Evolutionary conservation across 805 yeast species (phyloP).

Genomic region (Metschnikowia hibisci): DNA sequence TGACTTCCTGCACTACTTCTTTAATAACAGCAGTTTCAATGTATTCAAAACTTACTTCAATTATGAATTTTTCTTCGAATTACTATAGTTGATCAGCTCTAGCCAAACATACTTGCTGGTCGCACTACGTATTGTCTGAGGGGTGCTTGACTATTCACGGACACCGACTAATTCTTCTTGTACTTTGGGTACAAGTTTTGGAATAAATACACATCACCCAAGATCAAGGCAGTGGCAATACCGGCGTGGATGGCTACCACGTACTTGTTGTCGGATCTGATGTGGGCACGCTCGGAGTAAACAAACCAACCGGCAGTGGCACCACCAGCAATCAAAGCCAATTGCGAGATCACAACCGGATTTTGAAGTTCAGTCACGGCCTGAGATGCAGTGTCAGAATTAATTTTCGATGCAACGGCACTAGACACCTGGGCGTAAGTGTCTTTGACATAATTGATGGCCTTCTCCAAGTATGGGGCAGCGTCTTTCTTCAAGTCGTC

Average conservation of each 20-base stretch:
- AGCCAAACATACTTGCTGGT: too few species aligned
- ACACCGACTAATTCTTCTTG: constrained; percentile 31
- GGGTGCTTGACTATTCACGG: constrained; percentile 1
- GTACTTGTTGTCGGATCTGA: constrained; percentile 34
- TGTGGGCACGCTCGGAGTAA: constrained; percentile 48
- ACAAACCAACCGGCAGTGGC: constrained; percentile 47
- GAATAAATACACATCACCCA: constrained; percentile 53
- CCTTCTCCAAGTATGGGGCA: constrained; percentile 21
- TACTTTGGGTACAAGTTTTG: constrained; percentile 52
- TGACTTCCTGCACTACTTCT: too few species aligned
- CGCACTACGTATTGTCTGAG: not conserved
- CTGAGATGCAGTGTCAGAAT: constrained; percentile 15
- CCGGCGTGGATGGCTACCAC: constrained; percentile 49
- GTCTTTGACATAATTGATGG: constrained; percentile 19
- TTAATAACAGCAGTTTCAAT: too few species aligned
- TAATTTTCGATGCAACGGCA: constrained; percentile 12
- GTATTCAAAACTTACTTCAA: too few species aligned
- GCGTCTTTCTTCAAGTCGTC: constrained; percentile 22
- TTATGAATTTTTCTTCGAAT: too few species aligned
- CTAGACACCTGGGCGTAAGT: constrained; percentile 16
- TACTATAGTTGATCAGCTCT: too few species aligned
- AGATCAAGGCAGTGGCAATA: constrained; percentile 50
- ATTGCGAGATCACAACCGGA: constrained; percentile 58
- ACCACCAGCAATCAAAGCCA: constrained; percentile 46
- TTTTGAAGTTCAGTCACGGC: constrained; percentile 47